Percentiles rank a stretch among this genome's conserved stretches.
Evolutionary conservation across 345 rosid species (phyloP).

Genomic region (Cochlearia excelsa): DNA sequence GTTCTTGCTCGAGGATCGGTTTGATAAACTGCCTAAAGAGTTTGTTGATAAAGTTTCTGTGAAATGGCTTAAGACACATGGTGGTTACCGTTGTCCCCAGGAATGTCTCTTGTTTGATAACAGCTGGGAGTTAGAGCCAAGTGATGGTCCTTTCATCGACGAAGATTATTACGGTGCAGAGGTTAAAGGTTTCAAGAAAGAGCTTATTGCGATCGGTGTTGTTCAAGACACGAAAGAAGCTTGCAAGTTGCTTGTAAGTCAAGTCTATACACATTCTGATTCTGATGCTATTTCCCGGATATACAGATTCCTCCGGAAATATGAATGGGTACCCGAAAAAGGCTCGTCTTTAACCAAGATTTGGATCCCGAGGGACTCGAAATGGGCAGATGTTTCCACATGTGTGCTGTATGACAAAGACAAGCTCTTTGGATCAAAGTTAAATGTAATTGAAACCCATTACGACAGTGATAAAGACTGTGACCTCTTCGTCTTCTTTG

Average conservation of each 20-base stretch:
- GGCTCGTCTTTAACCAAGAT: constrained; percentile 30
- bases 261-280: constrained; percentile 44
- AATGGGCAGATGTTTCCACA: constrained; percentile 49
- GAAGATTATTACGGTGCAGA: constrained; percentile 51
- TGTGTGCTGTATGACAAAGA: constrained; percentile 52
- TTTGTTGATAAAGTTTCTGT: constrained; percentile 38
- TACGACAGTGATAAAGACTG: constrained; percentile 23
- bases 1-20: constrained; percentile 29
- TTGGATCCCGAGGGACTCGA: constrained; percentile 54
- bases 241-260: constrained; percentile 38
- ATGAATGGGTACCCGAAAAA: constrained; percentile 38
- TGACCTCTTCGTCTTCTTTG: constrained; percentile 40
- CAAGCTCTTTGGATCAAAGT: constrained; percentile 44
- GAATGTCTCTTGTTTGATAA: constrained; percentile 47
- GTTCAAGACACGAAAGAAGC: constrained; percentile 31
- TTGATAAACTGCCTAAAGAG: constrained; percentile 30
- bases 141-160: constrained; percentile 77
- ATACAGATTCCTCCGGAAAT: constrained; percentile 40
- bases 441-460: constrained; percentile 50
- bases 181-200: constrained; percentile 33
- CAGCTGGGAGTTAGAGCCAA: constrained; percentile 41
- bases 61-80: constrained; percentile 56
- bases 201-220: constrained; percentile 55
- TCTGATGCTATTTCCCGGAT: constrained; percentile 44
- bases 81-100: constrained; percentile 51